A percentile compares a stretch with the other conserved stretches of the same genome.
Conservation (phyloP, 2,329 filamentous ascomycete species). For the Dactylellina leptospora region DNA sequence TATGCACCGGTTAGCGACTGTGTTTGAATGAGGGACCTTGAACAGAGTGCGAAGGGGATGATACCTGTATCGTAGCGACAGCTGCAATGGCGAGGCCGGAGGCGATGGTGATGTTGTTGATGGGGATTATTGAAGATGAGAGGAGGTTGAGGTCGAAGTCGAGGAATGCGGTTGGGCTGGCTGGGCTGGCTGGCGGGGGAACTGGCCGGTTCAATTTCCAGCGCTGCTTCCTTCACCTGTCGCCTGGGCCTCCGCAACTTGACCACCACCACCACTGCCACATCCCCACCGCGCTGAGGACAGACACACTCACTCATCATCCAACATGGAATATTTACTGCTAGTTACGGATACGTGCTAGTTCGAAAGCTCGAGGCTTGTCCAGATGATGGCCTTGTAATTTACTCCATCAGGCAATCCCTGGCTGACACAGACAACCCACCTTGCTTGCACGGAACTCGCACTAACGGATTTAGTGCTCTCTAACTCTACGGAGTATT, state of each 20-base stretch:
- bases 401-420: not conserved
- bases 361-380: not conserved
- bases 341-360: too few relatives aligned
- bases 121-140: constrained; percentile 7
- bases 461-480: too few relatives aligned
- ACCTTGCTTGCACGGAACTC: not conserved
- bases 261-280: not conserved
- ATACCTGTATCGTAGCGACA: constrained; percentile 37
- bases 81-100: constrained; percentile 1
- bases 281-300: not conserved
- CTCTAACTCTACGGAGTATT: too few relatives aligned
- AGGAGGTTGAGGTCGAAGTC: not conserved
- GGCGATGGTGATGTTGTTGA: constrained; percentile 15
- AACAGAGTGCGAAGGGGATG: not conserved
- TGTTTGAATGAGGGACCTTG: not conserved
- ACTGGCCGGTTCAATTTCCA: constrained; percentile 19
- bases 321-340: too few relatives aligned
- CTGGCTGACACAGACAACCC: constrained; percentile 1
- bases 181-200: not conserved
- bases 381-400: not conserved
- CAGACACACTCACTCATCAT: not conserved
- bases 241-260: too few relatives aligned
- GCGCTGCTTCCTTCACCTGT: not conserved
- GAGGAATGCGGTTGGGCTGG: not conserved
- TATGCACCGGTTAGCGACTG: constrained; percentile 46